Percentiles rank a stretch among this genome's conserved stretches.
phyloP scores from a whole-genome alignment of 2,329 filamentous ascomycete species.

The Ophiocordyceps camponoti-floridani region DNA sequence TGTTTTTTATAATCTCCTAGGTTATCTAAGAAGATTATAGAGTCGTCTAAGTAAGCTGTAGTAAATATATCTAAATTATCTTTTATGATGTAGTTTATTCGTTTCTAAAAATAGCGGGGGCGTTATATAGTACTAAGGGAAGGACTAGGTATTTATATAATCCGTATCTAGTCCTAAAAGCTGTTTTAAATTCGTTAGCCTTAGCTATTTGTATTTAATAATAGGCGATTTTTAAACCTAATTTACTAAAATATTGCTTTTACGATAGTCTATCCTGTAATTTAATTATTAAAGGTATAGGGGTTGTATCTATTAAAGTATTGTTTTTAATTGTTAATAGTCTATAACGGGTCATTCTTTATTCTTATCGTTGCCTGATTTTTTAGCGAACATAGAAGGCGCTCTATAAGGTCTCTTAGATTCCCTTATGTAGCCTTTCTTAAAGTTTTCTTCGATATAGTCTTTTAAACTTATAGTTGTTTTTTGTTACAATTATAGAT shows the following conservation, averaged over 20 bases:
- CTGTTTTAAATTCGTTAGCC: constrained; percentile 15
- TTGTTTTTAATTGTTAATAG: constrained; percentile 6
- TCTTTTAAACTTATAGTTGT: neutral
- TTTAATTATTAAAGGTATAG: constrained; percentile 8
- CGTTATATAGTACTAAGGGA: constrained; percentile 8
- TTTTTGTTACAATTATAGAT: neutral
- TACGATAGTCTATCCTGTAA: constrained; percentile 5
- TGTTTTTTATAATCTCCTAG: constrained; percentile 4
- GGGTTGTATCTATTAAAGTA: constrained; percentile 7
- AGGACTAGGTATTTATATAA: constrained; percentile 16
- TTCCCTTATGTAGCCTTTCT: neutral
- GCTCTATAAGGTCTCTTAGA: neutral
- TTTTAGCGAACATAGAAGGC: neutral
- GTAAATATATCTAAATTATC: no score
- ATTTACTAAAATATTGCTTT: constrained; percentile 1
- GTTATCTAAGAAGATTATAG: constrained; percentile 4
- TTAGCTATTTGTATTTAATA: neutral
- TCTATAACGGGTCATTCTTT: constrained; percentile 3
- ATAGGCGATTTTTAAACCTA: neutral
- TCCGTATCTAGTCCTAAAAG: constrained; percentile 14
- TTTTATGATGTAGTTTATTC: no score
- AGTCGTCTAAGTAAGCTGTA: no score
- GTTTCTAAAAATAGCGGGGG: constrained; percentile 2
- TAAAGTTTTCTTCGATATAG: neutral
- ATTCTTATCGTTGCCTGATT: no score